Conservation (phyloP, 495 filamentous ascomycete species). For the Xylaria nigripes region DNA sequence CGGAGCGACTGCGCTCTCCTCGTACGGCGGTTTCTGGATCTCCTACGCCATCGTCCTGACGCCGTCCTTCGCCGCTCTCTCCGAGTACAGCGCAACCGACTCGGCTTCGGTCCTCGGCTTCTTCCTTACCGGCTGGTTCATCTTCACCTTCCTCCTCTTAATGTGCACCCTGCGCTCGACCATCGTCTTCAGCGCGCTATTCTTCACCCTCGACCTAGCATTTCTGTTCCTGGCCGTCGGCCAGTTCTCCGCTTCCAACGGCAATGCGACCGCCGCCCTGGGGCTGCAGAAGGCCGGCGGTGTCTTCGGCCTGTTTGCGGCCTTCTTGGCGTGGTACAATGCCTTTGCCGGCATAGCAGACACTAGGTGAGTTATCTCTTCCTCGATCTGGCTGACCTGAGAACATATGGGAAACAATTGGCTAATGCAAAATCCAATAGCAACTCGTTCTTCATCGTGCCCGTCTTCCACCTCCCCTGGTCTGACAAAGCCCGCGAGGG, state of each 20-base stretch:
- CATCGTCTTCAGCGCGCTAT: conserved; percentile 91
- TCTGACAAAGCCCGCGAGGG: conserved; percentile 69
- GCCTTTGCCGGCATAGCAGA: conserved; percentile 93
- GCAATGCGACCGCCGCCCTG: conserved; percentile 10
- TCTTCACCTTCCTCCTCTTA: conserved; percentile 87
- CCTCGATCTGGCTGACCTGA: background rate
- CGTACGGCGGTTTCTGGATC: conserved; percentile 97
- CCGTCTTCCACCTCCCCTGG: conserved; percentile 96
- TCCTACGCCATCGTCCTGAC: conserved; percentile 84
- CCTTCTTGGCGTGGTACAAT: conserved; percentile 95
- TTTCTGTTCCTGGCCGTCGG: conserved; percentile 81
- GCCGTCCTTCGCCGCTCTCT: conserved; percentile 59
- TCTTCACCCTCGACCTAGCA: conserved; percentile 87
- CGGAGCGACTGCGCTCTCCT: conserved; percentile 91
- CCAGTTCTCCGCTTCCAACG: conserved; percentile 48
- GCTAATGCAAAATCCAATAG: conserved; percentile 23
- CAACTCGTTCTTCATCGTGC: conserved; percentile 92
- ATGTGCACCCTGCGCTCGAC: conserved; percentile 89
- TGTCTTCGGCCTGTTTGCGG: conserved; percentile 77
- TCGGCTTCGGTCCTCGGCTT: conserved; percentile 62
- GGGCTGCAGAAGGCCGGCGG: conserved; percentile 70
- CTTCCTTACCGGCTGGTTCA: conserved; percentile 93
- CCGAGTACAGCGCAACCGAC: conserved; percentile 34
- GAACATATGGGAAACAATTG: background rate
- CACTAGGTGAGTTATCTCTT: conserved; percentile 51